Conservation (phyloP, 2,329 filamentous ascomycete species). For the Ascochyta rabiei region DNA sequence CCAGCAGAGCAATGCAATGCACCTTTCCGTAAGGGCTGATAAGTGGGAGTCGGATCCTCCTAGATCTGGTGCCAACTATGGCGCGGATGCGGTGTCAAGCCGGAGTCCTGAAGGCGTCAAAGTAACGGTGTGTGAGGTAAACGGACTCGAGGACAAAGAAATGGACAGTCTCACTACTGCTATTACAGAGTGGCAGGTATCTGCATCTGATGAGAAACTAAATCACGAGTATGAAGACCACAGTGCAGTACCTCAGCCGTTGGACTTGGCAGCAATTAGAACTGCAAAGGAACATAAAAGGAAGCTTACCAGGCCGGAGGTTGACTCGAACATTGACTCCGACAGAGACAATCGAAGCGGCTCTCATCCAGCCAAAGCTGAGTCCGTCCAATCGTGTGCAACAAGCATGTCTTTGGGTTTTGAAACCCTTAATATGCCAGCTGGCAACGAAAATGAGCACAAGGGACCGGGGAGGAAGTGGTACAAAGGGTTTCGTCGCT, state of each 20-base stretch:
- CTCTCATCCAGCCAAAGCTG: background rate
- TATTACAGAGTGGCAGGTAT: background rate
- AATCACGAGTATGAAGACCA: background rate
- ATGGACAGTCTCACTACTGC: background rate
- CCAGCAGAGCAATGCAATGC: constrained; percentile 1
- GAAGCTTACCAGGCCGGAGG: background rate
- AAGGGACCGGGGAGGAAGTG: constrained; percentile 18
- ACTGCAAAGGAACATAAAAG: background rate
- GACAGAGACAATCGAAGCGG: background rate
- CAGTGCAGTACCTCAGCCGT: constrained; percentile 8
- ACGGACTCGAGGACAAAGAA: background rate
- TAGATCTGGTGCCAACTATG: background rate
- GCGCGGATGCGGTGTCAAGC: background rate
- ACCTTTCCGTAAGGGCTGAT: background rate
- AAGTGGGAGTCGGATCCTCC: background rate
- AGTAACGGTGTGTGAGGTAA: background rate
- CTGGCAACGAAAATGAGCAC: background rate
- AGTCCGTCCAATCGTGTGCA: constrained; percentile 1
- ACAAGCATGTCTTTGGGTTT: constrained; percentile 2
- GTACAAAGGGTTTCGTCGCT: constrained; percentile 20
- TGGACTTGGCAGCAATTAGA: constrained; percentile 1
- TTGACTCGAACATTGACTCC: accelerated
- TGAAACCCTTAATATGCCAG: constrained; percentile 4
- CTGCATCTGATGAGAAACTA: background rate
- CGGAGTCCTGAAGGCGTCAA: background rate